Conservation (phyloP, 352 stramenopile species). For the Globisporangium splendens region DNA sequence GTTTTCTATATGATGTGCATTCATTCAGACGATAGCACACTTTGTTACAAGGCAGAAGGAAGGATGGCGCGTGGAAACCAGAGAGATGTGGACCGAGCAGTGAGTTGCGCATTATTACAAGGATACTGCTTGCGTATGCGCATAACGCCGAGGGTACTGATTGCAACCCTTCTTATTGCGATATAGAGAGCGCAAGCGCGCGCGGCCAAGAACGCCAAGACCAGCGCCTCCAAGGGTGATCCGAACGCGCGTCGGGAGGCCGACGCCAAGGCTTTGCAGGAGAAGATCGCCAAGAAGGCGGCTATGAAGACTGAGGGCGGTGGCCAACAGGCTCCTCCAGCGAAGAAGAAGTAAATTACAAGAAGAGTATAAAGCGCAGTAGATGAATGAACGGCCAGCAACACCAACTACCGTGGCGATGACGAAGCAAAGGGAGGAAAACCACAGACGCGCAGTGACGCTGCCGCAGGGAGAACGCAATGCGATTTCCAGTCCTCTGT, state of each 20-base stretch:
- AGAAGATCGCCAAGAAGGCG: slow-evolving; percentile 79
- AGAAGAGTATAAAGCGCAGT: not conserved
- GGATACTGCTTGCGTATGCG: too few species aligned
- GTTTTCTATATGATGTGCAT: too few species aligned
- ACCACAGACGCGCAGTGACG: too few species aligned
- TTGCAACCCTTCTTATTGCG: not conserved
- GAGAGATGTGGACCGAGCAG: slow-evolving; percentile 66
- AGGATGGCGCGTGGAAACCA: slow-evolving; percentile 82
- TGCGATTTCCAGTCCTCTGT: too few species aligned
- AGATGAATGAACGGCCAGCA: too few species aligned
- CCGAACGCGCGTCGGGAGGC: slow-evolving; percentile 60
- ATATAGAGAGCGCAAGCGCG: slow-evolving; percentile 71
- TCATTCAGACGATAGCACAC: too few species aligned
- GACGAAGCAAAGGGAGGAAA: too few species aligned
- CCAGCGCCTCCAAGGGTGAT: slow-evolving; percentile 34
- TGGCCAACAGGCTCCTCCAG: slow-evolving; percentile 14
- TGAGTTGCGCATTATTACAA: slow-evolving; percentile 16
- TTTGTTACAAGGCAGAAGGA: not conserved
- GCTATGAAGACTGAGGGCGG: slow-evolving; percentile 55
- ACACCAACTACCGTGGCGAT: too few species aligned
- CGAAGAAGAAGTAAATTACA: slow-evolving; percentile 32
- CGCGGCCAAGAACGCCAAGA: slow-evolving; percentile 43
- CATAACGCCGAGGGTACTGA: not conserved
- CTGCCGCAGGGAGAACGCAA: too few species aligned
- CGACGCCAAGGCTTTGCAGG: slow-evolving; percentile 73